Evolutionary conservation across 306 rosid genomes (phyloP).

Genomic region (Acacia melanoxylon): DNA sequence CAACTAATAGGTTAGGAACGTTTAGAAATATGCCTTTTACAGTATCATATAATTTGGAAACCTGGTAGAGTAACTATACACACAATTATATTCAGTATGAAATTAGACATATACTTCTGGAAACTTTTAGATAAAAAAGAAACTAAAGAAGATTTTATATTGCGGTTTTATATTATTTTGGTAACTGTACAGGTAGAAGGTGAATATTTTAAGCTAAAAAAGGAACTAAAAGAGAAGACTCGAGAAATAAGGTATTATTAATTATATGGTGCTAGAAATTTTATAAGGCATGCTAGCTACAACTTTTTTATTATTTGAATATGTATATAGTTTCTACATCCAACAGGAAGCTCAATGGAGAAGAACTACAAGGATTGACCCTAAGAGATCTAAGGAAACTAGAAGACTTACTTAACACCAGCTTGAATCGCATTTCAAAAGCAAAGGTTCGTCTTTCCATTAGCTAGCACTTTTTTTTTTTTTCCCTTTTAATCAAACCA

Average conservation of each 20-base stretch:
- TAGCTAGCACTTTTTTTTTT: not conserved
- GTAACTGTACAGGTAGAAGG: not conserved
- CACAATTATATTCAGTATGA: not conserved
- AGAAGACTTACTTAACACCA: not conserved
- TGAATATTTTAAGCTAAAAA: not conserved
- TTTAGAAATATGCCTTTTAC: not conserved
- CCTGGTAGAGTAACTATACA: not conserved
- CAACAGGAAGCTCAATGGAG: constrained; percentile 10
- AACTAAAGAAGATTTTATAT: no score
- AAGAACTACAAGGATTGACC: constrained; percentile 8
- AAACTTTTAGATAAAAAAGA: not conserved
- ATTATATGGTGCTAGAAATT: not conserved
- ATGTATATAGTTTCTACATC: not conserved
- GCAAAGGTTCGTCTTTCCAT: not conserved
- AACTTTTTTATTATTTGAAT: not conserved
- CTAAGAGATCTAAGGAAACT: not conserved
- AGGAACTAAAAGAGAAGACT: not conserved
- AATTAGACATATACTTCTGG: no score
- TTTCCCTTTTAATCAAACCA: not conserved
- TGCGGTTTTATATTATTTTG: not conserved
- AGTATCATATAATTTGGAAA: not conserved
- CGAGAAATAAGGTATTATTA: constrained; percentile 16
- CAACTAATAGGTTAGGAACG: not conserved
- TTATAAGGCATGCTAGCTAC: not conserved
- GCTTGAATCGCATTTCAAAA: not conserved